Percentiles rank a stretch among this genome's conserved stretches.
Evolutionary conservation across 148 eudicot genomes (phyloP).

Genomic region (Cornus controversa): DNA sequence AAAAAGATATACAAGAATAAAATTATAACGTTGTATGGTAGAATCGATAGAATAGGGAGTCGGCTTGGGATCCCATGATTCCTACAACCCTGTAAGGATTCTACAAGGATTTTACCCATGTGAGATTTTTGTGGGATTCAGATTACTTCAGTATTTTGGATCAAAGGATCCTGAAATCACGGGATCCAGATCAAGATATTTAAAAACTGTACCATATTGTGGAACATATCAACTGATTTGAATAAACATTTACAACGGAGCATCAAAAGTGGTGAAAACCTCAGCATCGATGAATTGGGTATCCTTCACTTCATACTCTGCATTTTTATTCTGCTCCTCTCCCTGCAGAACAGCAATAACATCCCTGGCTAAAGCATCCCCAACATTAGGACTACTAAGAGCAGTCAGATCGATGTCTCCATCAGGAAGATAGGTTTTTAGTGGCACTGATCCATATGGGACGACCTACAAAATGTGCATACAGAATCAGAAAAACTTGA

Average conservation of each 20-base stretch:
- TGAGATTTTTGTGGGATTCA: no score
- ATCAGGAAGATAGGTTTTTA: constrained; percentile 65
- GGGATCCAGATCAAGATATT: no score
- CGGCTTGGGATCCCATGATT: no score
- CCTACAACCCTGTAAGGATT: no score
- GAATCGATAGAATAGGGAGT: no score
- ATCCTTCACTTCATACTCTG: constrained; percentile 54
- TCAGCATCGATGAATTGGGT: constrained; percentile 65
- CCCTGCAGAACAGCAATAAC: constrained; percentile 39
- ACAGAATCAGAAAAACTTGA: background rate
- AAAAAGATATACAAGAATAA: no score
- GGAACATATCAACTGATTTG: background rate
- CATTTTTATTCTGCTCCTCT: constrained; percentile 43
- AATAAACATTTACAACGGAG: background rate
- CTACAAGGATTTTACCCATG: no score
- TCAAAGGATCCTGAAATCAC: no score
- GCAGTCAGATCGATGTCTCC: constrained; percentile 68
- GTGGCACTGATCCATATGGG: constrained; percentile 69
- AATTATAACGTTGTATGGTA: no score
- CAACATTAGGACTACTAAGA: constrained; percentile 29
- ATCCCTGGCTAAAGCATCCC: constrained; percentile 41
- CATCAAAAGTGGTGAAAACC: constrained; percentile 29
- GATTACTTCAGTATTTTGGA: no score
- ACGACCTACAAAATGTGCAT: constrained; percentile 34
- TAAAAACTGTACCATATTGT: no score